Evolutionary conservation across 2,329 filamentous ascomycete genomes (phyloP).

Genomic region (Coleophoma crateriformis): DNA sequence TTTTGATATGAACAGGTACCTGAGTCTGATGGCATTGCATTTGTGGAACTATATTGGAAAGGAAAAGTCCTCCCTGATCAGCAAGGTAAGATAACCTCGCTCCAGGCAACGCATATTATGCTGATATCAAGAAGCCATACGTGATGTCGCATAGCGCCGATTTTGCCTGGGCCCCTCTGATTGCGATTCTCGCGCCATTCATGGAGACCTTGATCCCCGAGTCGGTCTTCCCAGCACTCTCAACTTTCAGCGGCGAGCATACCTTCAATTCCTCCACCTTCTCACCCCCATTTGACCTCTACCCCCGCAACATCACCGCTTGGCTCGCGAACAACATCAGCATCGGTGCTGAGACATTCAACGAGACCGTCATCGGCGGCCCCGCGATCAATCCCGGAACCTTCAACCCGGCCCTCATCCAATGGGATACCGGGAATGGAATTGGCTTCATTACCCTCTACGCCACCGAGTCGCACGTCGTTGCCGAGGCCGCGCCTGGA

Average conservation of each 20-base stretch:
- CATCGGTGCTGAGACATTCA: conserved; percentile 54
- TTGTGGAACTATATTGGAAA: conserved; percentile 54
- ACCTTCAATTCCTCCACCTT: conserved; percentile 45
- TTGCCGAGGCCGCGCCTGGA: conserved; percentile 34
- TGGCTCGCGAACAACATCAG: conserved; percentile 52
- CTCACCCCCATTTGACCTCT: conserved; percentile 52
- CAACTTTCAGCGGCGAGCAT: conserved; percentile 45
- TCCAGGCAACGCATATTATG: not conserved
- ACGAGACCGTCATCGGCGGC: conserved; percentile 50
- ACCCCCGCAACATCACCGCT: conserved; percentile 51
- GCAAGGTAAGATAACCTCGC: conserved; percentile 9
- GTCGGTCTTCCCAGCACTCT: conserved; percentile 31
- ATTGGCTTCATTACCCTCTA: conserved; percentile 31
- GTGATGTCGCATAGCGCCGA: conserved; percentile 52
- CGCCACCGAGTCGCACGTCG: conserved; percentile 33
- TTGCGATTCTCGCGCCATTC: conserved; percentile 46
- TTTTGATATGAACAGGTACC: conserved; percentile 58
- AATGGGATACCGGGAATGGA: conserved; percentile 44
- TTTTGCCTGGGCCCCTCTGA: conserved; percentile 50
- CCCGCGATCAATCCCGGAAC: conserved; percentile 42
- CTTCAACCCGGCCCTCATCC: conserved; percentile 55
- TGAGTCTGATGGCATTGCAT: conserved; percentile 51
- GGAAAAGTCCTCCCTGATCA: conserved; percentile 13
- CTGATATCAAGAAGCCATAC: not conserved
- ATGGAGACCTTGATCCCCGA: conserved; percentile 41